These are phyloP conservation scores for Coprinopsis marcescibilis DNA, from an alignment of 768 basidiomycete species.

Conservation along the genomic window DNA sequence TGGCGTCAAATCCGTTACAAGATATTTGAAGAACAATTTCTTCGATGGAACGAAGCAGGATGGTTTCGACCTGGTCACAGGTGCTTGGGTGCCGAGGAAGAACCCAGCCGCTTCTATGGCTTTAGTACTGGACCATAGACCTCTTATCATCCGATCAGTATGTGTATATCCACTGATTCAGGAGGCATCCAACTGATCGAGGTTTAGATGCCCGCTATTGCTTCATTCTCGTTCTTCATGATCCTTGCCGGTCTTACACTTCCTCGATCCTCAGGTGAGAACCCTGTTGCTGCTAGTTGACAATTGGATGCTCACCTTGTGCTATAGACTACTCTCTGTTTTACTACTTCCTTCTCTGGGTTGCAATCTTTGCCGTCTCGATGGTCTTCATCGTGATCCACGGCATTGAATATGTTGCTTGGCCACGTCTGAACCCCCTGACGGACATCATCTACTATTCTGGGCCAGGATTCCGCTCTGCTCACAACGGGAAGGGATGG, in stretches of 20 bases:
- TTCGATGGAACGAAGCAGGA: constrained; percentile 96
- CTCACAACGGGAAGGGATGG: constrained; percentile 71
- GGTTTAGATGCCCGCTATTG: constrained; percentile 73
- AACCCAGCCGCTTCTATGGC: constrained; percentile 65
- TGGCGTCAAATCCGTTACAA: constrained; percentile 72
- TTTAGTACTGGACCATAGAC: constrained; percentile 71
- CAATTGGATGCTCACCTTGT: constrained; percentile 9
- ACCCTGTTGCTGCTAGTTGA: not conserved
- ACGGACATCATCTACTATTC: constrained; percentile 83
- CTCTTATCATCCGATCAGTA: constrained; percentile 81
- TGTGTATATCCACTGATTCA: constrained; percentile 18
- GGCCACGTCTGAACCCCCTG: constrained; percentile 83
- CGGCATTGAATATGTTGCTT: constrained; percentile 92
- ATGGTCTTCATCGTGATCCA: constrained; percentile 72
- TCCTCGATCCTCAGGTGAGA: constrained; percentile 79
- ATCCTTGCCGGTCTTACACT: constrained; percentile 81
- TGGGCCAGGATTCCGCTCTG: constrained; percentile 83
- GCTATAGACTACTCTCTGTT: constrained; percentile 74
- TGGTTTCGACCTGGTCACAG: constrained; percentile 91
- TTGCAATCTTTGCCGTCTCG: constrained; percentile 54
- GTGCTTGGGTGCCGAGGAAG: constrained; percentile 81
- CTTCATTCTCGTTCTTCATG: constrained; percentile 83
- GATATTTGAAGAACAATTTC: constrained; percentile 95
- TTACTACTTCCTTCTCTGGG: constrained; percentile 84
- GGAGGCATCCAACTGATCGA: constrained; percentile 4